Evolutionary conservation across 768 basidiomycete species (phyloP).

Genomic region (Russula vinacea): DNA sequence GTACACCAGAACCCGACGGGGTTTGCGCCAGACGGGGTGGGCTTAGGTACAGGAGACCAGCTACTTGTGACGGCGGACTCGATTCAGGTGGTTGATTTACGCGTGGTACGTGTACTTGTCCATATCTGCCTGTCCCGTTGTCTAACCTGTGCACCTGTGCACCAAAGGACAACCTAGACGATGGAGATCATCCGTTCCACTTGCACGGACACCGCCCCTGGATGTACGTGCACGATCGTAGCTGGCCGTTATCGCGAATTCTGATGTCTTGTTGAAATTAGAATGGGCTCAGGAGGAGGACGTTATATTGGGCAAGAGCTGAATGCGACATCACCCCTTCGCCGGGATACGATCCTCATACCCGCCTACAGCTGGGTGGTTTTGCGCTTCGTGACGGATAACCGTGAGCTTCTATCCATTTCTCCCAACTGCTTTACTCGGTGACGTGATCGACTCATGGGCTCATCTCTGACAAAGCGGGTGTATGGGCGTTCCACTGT

Average conservation of each 20-base stretch:
- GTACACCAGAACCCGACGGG: conserved; percentile 14
- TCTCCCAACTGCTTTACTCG: not conserved
- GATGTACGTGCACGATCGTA: conserved; percentile 12
- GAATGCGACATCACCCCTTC: conserved; percentile 20
- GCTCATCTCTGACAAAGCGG: conserved; percentile 5
- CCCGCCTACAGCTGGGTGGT: conserved; percentile 21
- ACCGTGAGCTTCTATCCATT: conserved; percentile 15
- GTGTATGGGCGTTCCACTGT: conserved; percentile 28
- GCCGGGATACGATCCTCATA: conserved; percentile 26
- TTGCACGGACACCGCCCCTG: conserved; percentile 24
- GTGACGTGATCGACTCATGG: not conserved
- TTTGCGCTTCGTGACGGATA: conserved; percentile 26
- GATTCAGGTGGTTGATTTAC: conserved; percentile 25
- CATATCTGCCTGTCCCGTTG: not conserved
- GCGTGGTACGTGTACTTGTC: conserved; percentile 1
- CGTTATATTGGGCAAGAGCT: conserved; percentile 23
- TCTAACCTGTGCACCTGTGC: too few relatives aligned
- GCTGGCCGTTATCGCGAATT: too few relatives aligned
- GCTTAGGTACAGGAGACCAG: conserved; percentile 13
- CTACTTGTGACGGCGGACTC: conserved; percentile 23
- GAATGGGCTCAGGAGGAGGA: conserved; percentile 23
- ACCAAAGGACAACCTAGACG: conserved; percentile 25
- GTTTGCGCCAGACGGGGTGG: not conserved
- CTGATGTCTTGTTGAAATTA: conserved; percentile 5
- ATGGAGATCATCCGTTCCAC: conserved; percentile 28